Base-by-base conservation (phyloP, 2,329 filamentous ascomycete species). In the Fusarium palustre region DNA sequence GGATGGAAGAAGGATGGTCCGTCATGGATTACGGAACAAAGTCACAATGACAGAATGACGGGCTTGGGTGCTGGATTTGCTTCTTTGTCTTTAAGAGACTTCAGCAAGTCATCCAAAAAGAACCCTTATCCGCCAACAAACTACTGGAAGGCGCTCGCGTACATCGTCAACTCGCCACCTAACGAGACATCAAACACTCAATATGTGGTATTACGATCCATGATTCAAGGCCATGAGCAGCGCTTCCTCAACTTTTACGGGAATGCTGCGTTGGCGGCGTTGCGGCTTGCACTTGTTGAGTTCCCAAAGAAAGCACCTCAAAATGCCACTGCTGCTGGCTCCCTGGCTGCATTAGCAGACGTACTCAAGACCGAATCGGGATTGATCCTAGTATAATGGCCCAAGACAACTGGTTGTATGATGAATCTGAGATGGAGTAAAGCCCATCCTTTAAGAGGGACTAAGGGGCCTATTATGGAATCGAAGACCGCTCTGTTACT, bases 1-100 rank as follows among this genome's bases (percentile, higher is more conserved):
- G 93, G 93, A 1, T 97, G 93, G 93, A 86, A 84, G 79, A 88
- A 84, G 69, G 86, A 88, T 15, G 84, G 82, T 11, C 84, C 85
- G 8, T 80, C 81, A 9, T 95, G 87, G 83, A 83, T 91, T 62
- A 81, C 84, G 3, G 90, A 92, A 72, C 89, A 93, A 76, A 82
- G 83, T n/a, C 94, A 97, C 79, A 88, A 88, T 71, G 91, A 94
- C 76, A 88, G 92, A 62, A 95, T 97, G 91, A 90, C 88, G 6
- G 95, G 94, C 0, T 83, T 97, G 1, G 93, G 90, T 2, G 91
- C 92, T 5, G 95, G 95, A 0, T 99, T 91, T 76, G 92, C 94
- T 0, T 89, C 94, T 2, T 85, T 98, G 38, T 89, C 93, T 2
- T 83, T 97, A 11, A 90, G 95, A 48, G 93, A 97, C 77, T 97